These are phyloP conservation scores for Sporisorium sorghi DNA, from an alignment of 1,284 basidiomycete species.

Conservation along the genomic window DNA sequence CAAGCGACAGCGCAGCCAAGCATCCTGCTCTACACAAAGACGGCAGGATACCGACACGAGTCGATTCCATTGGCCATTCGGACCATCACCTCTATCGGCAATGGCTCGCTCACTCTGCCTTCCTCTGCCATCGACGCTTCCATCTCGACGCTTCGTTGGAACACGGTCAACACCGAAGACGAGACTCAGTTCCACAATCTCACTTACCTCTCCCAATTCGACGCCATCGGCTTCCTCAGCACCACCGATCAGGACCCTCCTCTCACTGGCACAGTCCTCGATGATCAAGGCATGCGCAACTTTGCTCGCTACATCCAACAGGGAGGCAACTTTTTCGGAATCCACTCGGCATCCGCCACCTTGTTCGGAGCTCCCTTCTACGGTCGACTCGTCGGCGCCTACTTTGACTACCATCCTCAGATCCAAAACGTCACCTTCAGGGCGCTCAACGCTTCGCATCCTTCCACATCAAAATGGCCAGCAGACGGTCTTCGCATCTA, in stretches of 20 bases:
- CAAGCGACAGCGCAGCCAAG: slow-evolving; percentile 20
- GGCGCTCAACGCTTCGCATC: slow-evolving; percentile 30
- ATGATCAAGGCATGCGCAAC: slow-evolving; percentile 75
- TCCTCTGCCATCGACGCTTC: slow-evolving; percentile 35
- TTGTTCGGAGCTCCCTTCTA: slow-evolving; percentile 78
- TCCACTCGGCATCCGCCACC: slow-evolving; percentile 79
- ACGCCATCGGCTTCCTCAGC: slow-evolving; percentile 76
- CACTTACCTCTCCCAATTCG: slow-evolving; percentile 43
- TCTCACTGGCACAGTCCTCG: slow-evolving; percentile 73
- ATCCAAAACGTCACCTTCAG: slow-evolving; percentile 73
- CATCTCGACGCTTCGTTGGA: slow-evolving; percentile 38
- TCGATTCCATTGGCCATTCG: slow-evolving; percentile 79
- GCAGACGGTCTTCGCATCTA: slow-evolving; percentile 30
- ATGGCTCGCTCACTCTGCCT: slow-evolving; percentile 76
- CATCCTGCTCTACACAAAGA: slow-evolving; percentile 63
- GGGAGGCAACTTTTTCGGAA: slow-evolving; percentile 78
- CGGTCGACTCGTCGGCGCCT: slow-evolving; percentile 73
- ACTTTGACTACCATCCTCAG: slow-evolving; percentile 81
- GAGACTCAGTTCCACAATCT: slow-evolving; percentile 39
- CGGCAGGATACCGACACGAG: slow-evolving; percentile 75
- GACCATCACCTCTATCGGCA: slow-evolving; percentile 73
- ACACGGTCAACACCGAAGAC: slow-evolving; percentile 42
- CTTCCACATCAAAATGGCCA: slow-evolving; percentile 46
- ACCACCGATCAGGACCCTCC: slow-evolving; percentile 75
- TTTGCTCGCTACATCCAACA: slow-evolving; percentile 77